Evolutionary conservation across 306 rosid genomes (phyloP).

Genomic region (Myrica gale): DNA sequence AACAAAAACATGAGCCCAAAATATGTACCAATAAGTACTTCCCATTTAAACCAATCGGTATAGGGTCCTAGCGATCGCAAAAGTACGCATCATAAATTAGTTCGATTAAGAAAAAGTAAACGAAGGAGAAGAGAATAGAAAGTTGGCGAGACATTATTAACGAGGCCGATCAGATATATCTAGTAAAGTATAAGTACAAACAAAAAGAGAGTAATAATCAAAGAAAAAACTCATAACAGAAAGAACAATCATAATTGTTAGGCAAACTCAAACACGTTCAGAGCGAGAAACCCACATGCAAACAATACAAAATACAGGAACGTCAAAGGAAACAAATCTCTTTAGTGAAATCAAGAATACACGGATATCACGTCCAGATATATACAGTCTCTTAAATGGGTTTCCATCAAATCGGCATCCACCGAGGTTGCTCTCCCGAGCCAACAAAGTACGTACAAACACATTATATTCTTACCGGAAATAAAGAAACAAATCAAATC

Average conservation of each 20-base stretch:
- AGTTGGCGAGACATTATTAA: background rate
- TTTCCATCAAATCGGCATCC: background rate
- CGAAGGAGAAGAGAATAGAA: background rate
- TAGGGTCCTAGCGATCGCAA: background rate
- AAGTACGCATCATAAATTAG: background rate
- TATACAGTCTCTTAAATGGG: background rate
- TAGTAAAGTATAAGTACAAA: background rate
- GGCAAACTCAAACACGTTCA: background rate
- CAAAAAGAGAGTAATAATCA: background rate
- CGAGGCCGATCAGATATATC: background rate
- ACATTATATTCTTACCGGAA: background rate
- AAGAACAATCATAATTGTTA: background rate
- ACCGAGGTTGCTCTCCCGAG: background rate
- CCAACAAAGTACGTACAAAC: background rate
- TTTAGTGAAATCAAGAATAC: background rate
- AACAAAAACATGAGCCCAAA: background rate
- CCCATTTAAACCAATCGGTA: background rate
- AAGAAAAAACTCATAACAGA: background rate
- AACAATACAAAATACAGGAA: background rate
- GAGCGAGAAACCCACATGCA: background rate
- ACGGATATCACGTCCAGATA: background rate
- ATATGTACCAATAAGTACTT: background rate
- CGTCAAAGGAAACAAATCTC: constrained; percentile 10
- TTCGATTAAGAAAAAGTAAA: background rate
- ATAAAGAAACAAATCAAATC: background rate